Conservation (phyloP, 495 filamentous ascomycete species). For the Xylaria flabelliformis region DNA sequence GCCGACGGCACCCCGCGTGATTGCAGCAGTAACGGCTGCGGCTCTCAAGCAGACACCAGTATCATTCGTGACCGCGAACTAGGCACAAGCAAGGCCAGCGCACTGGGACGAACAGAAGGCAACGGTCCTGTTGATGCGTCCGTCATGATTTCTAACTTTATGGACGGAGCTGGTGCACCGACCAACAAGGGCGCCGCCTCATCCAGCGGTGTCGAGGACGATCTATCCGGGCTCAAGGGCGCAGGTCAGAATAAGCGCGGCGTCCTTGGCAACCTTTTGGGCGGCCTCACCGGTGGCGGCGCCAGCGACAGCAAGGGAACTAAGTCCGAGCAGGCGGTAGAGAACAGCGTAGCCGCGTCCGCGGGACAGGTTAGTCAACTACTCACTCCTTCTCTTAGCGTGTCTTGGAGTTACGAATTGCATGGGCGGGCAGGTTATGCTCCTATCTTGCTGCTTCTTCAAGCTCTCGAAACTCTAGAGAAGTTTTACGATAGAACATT, state of each 20-base stretch:
- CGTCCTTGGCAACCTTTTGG: conserved; percentile 27
- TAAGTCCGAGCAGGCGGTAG: conserved; percentile 45
- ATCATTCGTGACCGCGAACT: conserved; percentile 61
- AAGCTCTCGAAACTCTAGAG: not conserved
- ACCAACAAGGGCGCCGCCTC: conserved; percentile 44
- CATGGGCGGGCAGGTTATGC: not conserved
- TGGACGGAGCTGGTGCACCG: conserved; percentile 42
- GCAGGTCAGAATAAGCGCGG: conserved; percentile 27
- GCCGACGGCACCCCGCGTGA: conserved; percentile 64
- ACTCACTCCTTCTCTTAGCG: not conserved
- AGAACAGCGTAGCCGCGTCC: conserved; percentile 51
- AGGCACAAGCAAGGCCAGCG: conserved; percentile 50
- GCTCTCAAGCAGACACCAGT: conserved; percentile 56
- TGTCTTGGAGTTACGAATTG: not conserved
- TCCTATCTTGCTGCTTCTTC: not conserved
- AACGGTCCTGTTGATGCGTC: conserved; percentile 60
- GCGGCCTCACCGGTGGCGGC: conserved; percentile 30
- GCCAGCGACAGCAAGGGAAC: conserved; percentile 37
- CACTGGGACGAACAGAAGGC: conserved; percentile 63
- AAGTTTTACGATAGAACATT: not conserved
- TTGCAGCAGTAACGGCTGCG: conserved; percentile 59
- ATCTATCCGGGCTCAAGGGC: conserved; percentile 31
- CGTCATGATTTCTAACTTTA: conserved; percentile 53
- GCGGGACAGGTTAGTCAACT: conserved; percentile 38
- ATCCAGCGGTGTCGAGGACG: conserved; percentile 45